Conservation (phyloP, 2,329 filamentous ascomycete species). For the Calonectria crousiana region DNA sequence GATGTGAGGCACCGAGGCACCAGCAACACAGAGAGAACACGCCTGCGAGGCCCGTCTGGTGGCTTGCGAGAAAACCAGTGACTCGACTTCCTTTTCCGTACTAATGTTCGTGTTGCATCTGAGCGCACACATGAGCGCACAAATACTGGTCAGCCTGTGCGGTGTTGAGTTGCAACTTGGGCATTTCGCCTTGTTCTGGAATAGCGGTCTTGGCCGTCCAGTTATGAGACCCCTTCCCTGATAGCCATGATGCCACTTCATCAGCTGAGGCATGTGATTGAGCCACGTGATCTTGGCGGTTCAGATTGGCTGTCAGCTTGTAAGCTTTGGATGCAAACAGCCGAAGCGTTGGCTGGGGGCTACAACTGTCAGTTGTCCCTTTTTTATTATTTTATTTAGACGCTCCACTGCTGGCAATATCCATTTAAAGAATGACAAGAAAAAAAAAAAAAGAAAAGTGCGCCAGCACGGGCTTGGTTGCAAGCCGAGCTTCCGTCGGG, state of each 20-base stretch:
- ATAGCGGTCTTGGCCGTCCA: constrained; percentile 10
- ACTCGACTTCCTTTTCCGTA: not conserved
- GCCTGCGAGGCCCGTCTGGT: not conserved
- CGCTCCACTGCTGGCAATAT: not conserved
- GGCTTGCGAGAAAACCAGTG: not conserved
- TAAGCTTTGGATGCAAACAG: constrained; percentile 16
- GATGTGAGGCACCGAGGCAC: not conserved
- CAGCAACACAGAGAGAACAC: not conserved
- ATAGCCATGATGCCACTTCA: not conserved
- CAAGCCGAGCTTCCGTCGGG: not conserved
- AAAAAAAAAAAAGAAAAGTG: not conserved
- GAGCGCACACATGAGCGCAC: not conserved
- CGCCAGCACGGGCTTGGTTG: not conserved
- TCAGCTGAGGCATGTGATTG: not conserved
- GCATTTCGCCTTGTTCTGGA: not conserved
- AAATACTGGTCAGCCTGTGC: constrained; percentile 11
- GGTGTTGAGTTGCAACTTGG: constrained; percentile 10
- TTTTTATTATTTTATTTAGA: too few relatives aligned
- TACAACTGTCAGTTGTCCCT: not conserved
- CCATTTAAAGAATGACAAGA: not conserved
- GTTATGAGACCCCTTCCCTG: not conserved
- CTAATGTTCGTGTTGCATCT: not conserved
- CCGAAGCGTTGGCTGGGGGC: not conserved
- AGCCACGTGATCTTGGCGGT: constrained; percentile 9
- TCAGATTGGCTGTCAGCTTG: constrained; percentile 6